A percentile compares a stretch with the other conserved stretches of the same genome.
Conservation (phyloP, 108 stramenopile genomes). For the Cyclotella sp. region DNA sequence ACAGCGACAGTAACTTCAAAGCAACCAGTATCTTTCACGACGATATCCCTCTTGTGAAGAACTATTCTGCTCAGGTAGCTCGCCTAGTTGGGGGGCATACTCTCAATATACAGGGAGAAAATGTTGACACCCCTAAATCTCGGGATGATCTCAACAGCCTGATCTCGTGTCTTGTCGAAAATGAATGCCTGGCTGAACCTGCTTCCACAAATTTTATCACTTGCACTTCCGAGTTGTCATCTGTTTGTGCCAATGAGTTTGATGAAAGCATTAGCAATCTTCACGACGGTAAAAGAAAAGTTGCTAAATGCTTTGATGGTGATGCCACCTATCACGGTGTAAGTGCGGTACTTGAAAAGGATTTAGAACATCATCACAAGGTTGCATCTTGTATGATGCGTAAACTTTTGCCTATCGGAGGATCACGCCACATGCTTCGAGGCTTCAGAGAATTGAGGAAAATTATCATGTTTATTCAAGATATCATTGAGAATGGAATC, state of each 20-base stretch:
- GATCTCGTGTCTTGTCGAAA: conserved; percentile 10
- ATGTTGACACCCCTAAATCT: conserved; percentile 20
- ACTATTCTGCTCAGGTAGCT: conserved; percentile 23
- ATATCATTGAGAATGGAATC: conserved; percentile 44
- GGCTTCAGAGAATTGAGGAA: conserved; percentile 25
- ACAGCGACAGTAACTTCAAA: not conserved
- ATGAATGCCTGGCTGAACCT: conserved; percentile 39
- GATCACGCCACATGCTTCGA: not conserved
- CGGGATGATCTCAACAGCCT: conserved; percentile 13
- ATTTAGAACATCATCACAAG: not conserved
- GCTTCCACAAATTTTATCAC: conserved; percentile 14
- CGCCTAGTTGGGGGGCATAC: conserved; percentile 5
- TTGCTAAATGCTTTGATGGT: conserved; percentile 29
- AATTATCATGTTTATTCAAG: conserved; percentile 20
- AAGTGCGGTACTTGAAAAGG: not conserved
- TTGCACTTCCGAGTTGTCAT: conserved; percentile 7
- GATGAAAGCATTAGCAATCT: conserved; percentile 10
- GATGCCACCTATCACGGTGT: not conserved
- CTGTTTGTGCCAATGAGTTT: conserved; percentile 30
- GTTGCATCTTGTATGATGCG: conserved; percentile 30
- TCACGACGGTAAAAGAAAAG: conserved; percentile 20
- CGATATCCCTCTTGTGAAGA: conserved; percentile 19
- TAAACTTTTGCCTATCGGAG: conserved; percentile 17
- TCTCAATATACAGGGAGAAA: conserved; percentile 15
- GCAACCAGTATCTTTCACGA: conserved; percentile 2